Evolutionary conservation across 345 rosid species (phyloP).

Genomic region (Stellera chamaejasme): DNA sequence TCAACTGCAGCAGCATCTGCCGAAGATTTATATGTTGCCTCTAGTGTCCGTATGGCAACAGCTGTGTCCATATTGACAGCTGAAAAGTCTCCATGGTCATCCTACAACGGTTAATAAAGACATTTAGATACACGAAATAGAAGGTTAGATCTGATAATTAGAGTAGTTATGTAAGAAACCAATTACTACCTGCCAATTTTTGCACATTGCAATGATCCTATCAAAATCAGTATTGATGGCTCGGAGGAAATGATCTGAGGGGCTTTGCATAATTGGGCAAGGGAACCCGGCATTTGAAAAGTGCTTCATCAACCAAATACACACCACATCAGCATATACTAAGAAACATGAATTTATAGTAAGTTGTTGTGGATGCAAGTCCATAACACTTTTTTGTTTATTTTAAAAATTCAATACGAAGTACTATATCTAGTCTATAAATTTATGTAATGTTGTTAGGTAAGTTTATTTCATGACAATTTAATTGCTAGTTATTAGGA

Average conservation of each 20-base stretch:
- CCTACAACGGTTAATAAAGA: slow-evolving; percentile 36
- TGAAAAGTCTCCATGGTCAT: slow-evolving; percentile 94
- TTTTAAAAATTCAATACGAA: too few species aligned
- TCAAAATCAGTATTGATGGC: slow-evolving; percentile 98
- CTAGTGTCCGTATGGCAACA: slow-evolving; percentile 96
- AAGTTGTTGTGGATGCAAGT: too few species aligned
- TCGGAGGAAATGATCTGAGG: slow-evolving; percentile 96
- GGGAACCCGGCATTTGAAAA: slow-evolving; percentile 99
- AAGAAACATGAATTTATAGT: neutral
- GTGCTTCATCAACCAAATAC: slow-evolving; percentile 49
- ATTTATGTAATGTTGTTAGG: too few species aligned
- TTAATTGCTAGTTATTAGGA: too few species aligned
- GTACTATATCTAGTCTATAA: too few species aligned
- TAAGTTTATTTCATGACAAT: too few species aligned
- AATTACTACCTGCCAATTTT: slow-evolving; percentile 83
- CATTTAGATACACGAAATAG: slow-evolving; percentile 1
- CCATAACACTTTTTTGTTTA: too few species aligned
- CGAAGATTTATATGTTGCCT: slow-evolving; percentile 89
- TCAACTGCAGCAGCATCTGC: slow-evolving; percentile 90
- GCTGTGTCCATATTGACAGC: slow-evolving; percentile 99
- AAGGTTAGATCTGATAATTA: neutral
- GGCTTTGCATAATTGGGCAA: slow-evolving; percentile 99
- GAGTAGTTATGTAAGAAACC: neutral
- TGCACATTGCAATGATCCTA: slow-evolving; percentile 98
- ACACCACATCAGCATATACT: slow-evolving; percentile 16